These are phyloP conservation scores for Sordariomycetes sp. DNA, from an alignment of 2,329 filamentous ascomycete genomes.

Conservation along the genomic window DNA sequence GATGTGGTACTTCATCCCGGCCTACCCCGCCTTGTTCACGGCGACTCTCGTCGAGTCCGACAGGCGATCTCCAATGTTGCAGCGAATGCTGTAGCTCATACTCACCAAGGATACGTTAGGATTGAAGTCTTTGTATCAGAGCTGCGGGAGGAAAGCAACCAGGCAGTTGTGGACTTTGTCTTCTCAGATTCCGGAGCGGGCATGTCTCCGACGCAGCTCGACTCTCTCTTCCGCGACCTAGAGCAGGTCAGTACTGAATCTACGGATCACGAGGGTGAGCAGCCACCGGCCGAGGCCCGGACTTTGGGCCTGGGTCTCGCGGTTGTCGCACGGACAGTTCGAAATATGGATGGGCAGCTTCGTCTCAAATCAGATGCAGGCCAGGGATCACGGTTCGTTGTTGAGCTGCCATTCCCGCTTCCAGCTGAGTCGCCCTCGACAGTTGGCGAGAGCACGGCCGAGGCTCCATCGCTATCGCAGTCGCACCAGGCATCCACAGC, in stretches of 20 bases:
- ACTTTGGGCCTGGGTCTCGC: slow-evolving; percentile 77
- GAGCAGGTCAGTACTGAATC: slow-evolving; percentile 46
- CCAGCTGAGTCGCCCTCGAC: slow-evolving; percentile 28
- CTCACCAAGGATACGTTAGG: slow-evolving; percentile 54
- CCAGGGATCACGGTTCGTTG: slow-evolving; percentile 73
- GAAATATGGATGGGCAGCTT: slow-evolving; percentile 86
- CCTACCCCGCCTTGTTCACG: slow-evolving; percentile 62
- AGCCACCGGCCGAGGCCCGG: slow-evolving; percentile 20
- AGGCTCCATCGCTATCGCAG: neutral
- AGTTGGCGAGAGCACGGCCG: slow-evolving; percentile 5
- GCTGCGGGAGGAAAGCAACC: slow-evolving; percentile 30
- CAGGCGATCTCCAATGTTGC: slow-evolving; percentile 77
- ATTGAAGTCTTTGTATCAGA: slow-evolving; percentile 61
- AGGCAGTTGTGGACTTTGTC: slow-evolving; percentile 63
- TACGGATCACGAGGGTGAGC: slow-evolving; percentile 15
- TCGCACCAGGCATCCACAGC: slow-evolving; percentile 10
- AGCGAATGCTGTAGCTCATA: slow-evolving; percentile 79
- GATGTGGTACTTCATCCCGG: slow-evolving; percentile 58
- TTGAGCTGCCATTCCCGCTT: slow-evolving; percentile 67
- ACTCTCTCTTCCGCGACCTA: slow-evolving; percentile 48
- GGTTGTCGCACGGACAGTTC: slow-evolving; percentile 73
- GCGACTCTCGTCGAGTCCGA: slow-evolving; percentile 71
- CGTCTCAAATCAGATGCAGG: slow-evolving; percentile 76
- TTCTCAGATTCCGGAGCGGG: slow-evolving; percentile 67
- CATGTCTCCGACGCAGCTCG: slow-evolving; percentile 55